Base-by-base conservation (phyloP, 306 rosid species). In the Trichosanthes truncata region DNA sequence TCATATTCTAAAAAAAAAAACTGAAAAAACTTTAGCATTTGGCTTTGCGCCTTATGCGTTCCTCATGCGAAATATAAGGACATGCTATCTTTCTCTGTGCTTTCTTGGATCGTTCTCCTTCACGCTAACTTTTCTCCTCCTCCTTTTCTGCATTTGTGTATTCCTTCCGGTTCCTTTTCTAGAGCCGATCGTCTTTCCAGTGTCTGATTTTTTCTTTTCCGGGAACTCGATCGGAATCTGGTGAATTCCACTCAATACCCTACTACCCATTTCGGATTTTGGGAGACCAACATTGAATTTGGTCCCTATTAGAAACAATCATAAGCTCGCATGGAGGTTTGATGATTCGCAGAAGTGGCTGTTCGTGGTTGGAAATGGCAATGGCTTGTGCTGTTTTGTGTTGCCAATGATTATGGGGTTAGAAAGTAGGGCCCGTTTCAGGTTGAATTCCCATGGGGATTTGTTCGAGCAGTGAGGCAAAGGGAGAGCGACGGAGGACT, bases 391-490 rank as follows among this genome's bases (percentile, higher is more conserved):
- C 20, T 72, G 38, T 18, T 72, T 7, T 26, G 60, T 7, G 48
- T 48, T 15, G 6, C 26, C 41, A 1, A 5, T 73, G 78, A 49
- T 73, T 73, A 46, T 46, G 60, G 45, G 78, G 35, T 49, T 48
- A 3, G 17, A 49, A 73, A 48, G 4, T 73, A 5, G 4, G 14
- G 21, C 23, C 8, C 60, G 20, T 25, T 73, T 73, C 25, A 15
- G 78, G 60, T 23, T 49, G n/a, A 73, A 41, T 73, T 73, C 41
- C 15, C 78, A 73, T 73, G 78, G 78, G 78, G 0, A 29, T 26
- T 48, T 73, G 78, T 73, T 3, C 1, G 40, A 73, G 78, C 59
- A 25, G 6, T 17, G 78, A 73, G 43, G 78, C 20, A 4, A 46
- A 2, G 78, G 43, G 5, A 7, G 35, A 3, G 7, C 23, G 43